phyloP scores from a whole-genome alignment of 2,329 filamentous ascomycete species.

The Cadophora sp. region DNA sequence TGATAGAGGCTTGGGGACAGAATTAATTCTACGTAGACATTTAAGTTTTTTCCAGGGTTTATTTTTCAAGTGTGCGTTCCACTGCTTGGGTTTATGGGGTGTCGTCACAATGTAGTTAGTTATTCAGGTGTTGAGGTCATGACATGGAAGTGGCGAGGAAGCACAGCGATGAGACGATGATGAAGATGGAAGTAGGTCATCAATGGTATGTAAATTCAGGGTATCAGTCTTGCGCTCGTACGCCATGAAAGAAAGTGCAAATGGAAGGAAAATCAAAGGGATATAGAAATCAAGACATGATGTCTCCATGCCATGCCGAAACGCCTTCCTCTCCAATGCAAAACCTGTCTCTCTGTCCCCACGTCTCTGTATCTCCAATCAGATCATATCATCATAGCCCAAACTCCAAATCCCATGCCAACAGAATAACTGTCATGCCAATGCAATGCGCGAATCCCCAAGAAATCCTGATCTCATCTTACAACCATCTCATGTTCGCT shows the following conservation, averaged over 20 bases:
- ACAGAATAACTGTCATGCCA: neutral
- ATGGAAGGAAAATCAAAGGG: neutral
- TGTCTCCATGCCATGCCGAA: neutral
- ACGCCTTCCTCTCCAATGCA: neutral
- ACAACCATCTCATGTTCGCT: neutral
- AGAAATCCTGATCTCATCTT: neutral
- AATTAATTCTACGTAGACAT: too few relatives aligned
- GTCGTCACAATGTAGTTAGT: too few relatives aligned
- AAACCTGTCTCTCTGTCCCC: too few relatives aligned
- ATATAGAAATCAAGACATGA: neutral
- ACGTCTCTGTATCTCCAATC: neutral
- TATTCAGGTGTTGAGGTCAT: too few relatives aligned
- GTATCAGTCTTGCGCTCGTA: neutral
- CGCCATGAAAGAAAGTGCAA: neutral
- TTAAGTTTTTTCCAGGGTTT: too few relatives aligned
- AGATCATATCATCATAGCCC: neutral
- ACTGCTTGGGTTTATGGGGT: too few relatives aligned
- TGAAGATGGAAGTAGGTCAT: neutral
- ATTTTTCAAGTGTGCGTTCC: too few relatives aligned
- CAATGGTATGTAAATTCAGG: neutral
- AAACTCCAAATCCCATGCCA: slow-evolving; percentile 2
- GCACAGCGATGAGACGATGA: too few relatives aligned
- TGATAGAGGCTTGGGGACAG: too few relatives aligned
- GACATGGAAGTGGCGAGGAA: too few relatives aligned
- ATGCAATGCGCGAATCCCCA: neutral